These are phyloP conservation scores for Hypoxylon trugodes DNA, from an alignment of 495 filamentous ascomycete species.

Conservation along the genomic window DNA sequence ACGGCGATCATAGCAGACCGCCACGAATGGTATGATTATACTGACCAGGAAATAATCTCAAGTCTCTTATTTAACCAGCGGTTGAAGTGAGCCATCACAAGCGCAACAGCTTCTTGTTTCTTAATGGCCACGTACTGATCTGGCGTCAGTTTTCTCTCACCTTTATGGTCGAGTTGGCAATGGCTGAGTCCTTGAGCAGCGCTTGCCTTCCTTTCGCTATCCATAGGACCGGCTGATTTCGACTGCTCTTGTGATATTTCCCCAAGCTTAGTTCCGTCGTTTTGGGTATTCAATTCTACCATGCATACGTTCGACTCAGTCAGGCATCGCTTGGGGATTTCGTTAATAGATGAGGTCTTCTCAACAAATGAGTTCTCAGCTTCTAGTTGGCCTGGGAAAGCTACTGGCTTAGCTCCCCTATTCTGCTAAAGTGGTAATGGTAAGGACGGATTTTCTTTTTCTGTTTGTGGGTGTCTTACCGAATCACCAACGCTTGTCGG, in stretches of 20 bases:
- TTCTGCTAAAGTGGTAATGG: slow-evolving; percentile 25
- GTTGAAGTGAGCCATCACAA: slow-evolving; percentile 39
- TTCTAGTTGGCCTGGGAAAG: not conserved
- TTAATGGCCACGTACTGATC: slow-evolving; percentile 44
- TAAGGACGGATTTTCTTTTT: slow-evolving; percentile 23
- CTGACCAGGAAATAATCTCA: slow-evolving; percentile 42
- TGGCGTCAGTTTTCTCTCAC: slow-evolving; percentile 36
- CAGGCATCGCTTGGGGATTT: slow-evolving; percentile 33
- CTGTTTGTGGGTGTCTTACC: slow-evolving; percentile 30
- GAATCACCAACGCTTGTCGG: slow-evolving; percentile 26
- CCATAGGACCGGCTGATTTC: slow-evolving; percentile 40
- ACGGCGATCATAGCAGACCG: not conserved
- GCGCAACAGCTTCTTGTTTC: slow-evolving; percentile 32
- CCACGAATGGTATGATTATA: not conserved
- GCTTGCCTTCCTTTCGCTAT: slow-evolving; percentile 33
- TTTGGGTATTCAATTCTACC: slow-evolving; percentile 30
- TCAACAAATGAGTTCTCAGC: slow-evolving; percentile 13
- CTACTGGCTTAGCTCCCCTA: slow-evolving; percentile 2
- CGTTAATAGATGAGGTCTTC: not conserved
- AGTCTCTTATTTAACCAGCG: slow-evolving; percentile 43
- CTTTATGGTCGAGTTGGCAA: slow-evolving; percentile 28
- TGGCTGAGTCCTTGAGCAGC: slow-evolving; percentile 35
- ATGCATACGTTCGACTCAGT: slow-evolving; percentile 29
- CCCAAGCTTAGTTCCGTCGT: slow-evolving; percentile 29
- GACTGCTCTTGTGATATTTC: slow-evolving; percentile 19